Conservation (phyloP, 768 basidiomycete genomes). For the Suillus lakei region DNA sequence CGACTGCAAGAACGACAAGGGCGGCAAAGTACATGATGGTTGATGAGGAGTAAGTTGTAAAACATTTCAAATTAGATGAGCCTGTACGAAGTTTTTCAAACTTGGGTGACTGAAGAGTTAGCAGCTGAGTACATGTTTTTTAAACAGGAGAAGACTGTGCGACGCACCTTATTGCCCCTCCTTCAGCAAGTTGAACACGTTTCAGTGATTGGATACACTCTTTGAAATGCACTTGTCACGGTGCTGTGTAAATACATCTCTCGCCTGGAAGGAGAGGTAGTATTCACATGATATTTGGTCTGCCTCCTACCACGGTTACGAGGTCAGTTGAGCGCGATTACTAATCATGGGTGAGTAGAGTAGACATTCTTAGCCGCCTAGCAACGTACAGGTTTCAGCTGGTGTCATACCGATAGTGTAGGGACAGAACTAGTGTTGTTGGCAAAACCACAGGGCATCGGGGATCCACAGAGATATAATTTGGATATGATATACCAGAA, state of each 20-base stretch:
- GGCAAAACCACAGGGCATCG: too few species aligned
- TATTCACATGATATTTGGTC: too few species aligned
- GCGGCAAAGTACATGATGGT: neutral
- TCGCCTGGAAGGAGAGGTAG: slow-evolving; percentile 27
- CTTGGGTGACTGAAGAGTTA: neutral
- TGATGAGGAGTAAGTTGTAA: neutral
- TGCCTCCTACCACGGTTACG: too few species aligned
- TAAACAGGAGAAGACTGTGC: neutral
- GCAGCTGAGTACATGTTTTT: neutral
- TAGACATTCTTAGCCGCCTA: too few species aligned
- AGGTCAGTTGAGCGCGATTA: too few species aligned
- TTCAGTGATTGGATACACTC: neutral
- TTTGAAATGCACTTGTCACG: neutral
- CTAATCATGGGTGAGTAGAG: too few species aligned
- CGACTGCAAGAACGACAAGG: neutral
- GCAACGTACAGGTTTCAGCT: too few species aligned
- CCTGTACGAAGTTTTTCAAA: neutral
- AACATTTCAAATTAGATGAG: neutral
- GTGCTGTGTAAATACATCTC: neutral
- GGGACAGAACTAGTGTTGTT: too few species aligned
- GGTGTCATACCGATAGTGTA: too few species aligned
- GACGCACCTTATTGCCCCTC: neutral
- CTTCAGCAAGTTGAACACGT: neutral
- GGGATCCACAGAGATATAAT: too few species aligned
- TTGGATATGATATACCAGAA: too few species aligned